A percentile compares a stretch with the other conserved stretches of the same genome.
These are phyloP conservation scores for Magnusiomyces fungicola DNA, from an alignment of 1,139 yeast genomes.

Conservation along the genomic window DNA sequence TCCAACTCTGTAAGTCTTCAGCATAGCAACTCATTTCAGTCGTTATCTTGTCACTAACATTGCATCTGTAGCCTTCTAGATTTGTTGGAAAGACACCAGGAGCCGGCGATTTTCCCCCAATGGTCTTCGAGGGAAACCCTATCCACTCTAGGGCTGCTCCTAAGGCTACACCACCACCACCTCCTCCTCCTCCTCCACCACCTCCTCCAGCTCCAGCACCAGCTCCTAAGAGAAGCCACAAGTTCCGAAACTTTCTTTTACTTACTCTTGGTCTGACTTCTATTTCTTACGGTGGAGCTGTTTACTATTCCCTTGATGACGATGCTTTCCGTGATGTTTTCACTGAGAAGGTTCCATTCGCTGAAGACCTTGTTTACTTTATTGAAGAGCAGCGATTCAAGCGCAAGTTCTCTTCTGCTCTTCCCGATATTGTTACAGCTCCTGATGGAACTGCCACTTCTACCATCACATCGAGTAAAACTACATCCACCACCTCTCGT, in stretches of 20 bases:
- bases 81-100: neutral
- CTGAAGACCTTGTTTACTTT: constrained; percentile 44
- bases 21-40: neutral
- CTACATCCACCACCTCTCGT: constrained; percentile 2
- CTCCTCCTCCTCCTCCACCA: constrained; percentile 5
- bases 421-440: neutral
- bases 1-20: constrained; percentile 1
- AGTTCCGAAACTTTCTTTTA: constrained; percentile 29
- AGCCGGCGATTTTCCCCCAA: constrained; percentile 9
- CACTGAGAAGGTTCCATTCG: constrained; percentile 55
- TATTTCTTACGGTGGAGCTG: constrained; percentile 33
- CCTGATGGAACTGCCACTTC: neutral
- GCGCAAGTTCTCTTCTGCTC: constrained; percentile 20
- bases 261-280: constrained; percentile 24
- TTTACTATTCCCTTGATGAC: constrained; percentile 32
- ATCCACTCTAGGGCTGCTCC: constrained; percentile 6
- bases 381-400: constrained; percentile 41
- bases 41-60: neutral
- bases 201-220: constrained; percentile 8
- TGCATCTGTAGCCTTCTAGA: neutral
- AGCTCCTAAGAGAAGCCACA: constrained; percentile 23
- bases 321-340: constrained; percentile 40
- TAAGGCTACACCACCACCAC: neutral
- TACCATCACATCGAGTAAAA: constrained; percentile 24
- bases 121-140: constrained; percentile 16